Percentiles rank a stretch among this genome's conserved stretches.
Conservation (phyloP, 2,329 filamentous ascomycete species). For the Cordyceps cateniannulata region DNA sequence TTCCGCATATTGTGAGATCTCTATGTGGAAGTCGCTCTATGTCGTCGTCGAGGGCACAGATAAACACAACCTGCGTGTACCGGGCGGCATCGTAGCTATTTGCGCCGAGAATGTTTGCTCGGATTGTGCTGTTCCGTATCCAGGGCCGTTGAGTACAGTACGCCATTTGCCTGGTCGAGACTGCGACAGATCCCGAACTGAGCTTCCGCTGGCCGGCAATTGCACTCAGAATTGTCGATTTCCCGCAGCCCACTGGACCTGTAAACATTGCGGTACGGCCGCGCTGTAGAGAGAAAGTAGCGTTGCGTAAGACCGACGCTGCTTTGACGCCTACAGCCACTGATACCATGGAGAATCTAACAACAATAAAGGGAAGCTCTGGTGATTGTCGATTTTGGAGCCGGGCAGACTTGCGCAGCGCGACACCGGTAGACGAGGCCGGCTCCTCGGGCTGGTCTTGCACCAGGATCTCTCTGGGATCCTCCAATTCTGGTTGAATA, state of each 20-base stretch:
- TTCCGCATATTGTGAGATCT: neutral
- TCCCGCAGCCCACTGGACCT: neutral
- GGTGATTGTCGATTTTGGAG: neutral
- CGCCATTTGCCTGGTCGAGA: neutral
- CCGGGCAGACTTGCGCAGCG: neutral
- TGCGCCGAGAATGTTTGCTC: slow-evolving; percentile 31
- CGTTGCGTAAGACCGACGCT: neutral
- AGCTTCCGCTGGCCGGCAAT: neutral
- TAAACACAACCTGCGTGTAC: neutral
- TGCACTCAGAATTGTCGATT: neutral
- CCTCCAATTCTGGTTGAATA: neutral
- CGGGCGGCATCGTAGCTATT: neutral
- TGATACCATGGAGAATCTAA: neutral
- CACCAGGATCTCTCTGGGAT: neutral
- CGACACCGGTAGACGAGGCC: too few relatives aligned
- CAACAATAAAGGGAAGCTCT: neutral
- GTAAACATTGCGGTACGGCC: neutral
- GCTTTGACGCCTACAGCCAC: neutral
- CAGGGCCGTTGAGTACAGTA: slow-evolving; percentile 29
- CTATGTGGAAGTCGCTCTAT: neutral
- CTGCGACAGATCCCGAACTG: neutral
- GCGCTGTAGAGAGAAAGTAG: neutral
- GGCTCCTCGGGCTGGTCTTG: neutral
- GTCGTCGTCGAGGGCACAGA: neutral
- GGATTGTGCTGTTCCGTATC: slow-evolving; percentile 34